phyloP scores from a whole-genome alignment of 1,284 basidiomycete species.

The Melampsora americana region DNA sequence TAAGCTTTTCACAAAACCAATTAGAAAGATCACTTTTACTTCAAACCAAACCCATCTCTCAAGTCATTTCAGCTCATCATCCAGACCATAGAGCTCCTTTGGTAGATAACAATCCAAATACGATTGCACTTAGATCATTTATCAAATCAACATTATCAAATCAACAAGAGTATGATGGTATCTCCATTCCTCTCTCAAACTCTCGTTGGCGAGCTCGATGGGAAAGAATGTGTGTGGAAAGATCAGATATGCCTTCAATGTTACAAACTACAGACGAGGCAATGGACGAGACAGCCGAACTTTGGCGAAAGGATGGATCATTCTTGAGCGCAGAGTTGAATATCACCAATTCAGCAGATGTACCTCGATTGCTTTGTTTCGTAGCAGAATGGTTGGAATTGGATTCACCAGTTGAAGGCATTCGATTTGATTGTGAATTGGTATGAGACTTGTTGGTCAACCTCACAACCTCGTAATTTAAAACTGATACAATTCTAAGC shows the following conservation, averaged over 20 bases:
- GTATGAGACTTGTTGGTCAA: constrained; percentile 58
- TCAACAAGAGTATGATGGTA: constrained; percentile 58
- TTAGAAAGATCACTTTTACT: neutral
- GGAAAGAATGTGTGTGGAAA: constrained; percentile 76
- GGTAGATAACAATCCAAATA: neutral
- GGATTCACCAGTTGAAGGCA: constrained; percentile 86
- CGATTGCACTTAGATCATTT: neutral
- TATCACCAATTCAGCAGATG: constrained; percentile 13
- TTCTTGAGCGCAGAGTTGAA: constrained; percentile 47
- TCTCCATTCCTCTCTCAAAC: constrained; percentile 83
- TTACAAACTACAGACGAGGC: constrained; percentile 45
- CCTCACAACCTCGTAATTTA: neutral
- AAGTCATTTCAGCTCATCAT: neutral
- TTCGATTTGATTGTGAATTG: constrained; percentile 91
- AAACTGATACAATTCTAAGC: constrained; percentile 5
- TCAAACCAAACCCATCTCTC: neutral
- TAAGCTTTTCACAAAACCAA: neutral
- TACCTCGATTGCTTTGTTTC: constrained; percentile 60
- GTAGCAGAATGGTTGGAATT: constrained; percentile 92
- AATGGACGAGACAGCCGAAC: constrained; percentile 42
- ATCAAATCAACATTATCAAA: neutral
- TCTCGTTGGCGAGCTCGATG: constrained; percentile 81
- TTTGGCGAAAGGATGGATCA: constrained; percentile 47
- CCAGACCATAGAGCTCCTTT: neutral
- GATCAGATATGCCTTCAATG: constrained; percentile 32